phyloP scores from a whole-genome alignment of 768 basidiomycete species.

The Lactarius psammicola region DNA sequence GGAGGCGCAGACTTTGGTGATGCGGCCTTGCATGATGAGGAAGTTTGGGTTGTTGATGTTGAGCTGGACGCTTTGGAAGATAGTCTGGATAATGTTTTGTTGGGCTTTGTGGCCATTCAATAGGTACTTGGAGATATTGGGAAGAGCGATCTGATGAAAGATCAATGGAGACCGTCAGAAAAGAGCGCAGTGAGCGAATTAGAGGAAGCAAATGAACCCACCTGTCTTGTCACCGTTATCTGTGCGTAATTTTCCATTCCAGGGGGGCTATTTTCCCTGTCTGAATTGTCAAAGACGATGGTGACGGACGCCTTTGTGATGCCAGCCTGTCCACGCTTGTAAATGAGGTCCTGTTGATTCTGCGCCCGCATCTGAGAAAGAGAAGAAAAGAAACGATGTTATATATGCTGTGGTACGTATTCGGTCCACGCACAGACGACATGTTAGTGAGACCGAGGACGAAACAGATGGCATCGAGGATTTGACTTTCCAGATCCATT shows the following conservation, averaged over 20 bases:
- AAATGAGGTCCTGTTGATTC: constrained; percentile 97
- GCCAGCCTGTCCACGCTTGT: constrained; percentile 98
- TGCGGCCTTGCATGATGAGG: constrained; percentile 99
- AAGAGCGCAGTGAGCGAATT: too few species aligned
- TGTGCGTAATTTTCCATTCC: constrained; percentile 79
- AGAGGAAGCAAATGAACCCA: constrained; percentile 35
- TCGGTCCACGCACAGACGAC: constrained; percentile 59
- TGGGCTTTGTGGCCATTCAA: constrained; percentile 93
- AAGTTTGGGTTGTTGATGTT: constrained; percentile 99
- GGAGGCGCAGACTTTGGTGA: constrained; percentile 75
- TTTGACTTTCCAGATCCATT: constrained; percentile 98
- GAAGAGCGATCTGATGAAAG: constrained; percentile 81
- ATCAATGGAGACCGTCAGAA: background rate
- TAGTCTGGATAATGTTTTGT: constrained; percentile 79
- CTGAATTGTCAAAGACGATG: constrained; percentile 98
- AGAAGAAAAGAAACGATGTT: background rate
- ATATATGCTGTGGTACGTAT: background rate
- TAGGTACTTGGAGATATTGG: constrained; percentile 92
- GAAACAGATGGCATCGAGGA: constrained; percentile 98
- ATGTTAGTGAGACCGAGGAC: constrained; percentile 97
- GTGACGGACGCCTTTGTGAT: constrained; percentile 97
- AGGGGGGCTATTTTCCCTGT: constrained; percentile 76
- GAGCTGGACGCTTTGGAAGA: constrained; percentile 95
- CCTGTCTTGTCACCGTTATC: constrained; percentile 96
- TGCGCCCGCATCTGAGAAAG: constrained; percentile 94